Percentiles rank a stretch among this genome's conserved stretches.
These are phyloP conservation scores for Apiospora hydei DNA, from an alignment of 2,329 filamentous ascomycete species.

Conservation along the genomic window DNA sequence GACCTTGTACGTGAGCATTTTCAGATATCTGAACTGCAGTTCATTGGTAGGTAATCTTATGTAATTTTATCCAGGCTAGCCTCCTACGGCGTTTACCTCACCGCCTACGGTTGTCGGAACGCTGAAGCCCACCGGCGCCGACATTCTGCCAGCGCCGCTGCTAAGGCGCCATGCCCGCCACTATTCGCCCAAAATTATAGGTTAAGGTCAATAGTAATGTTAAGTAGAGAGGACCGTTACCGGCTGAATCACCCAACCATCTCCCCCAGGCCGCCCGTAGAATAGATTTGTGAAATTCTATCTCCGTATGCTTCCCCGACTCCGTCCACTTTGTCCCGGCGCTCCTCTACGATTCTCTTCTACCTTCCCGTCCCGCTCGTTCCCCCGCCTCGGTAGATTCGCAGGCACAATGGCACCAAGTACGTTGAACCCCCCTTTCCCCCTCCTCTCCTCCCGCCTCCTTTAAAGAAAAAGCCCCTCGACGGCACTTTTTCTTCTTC, in stretches of 20 bases:
- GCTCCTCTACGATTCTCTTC: slow-evolving; percentile 1
- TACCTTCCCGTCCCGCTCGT: neutral
- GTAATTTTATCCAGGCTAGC: no score
- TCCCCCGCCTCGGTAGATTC: slow-evolving; percentile 28
- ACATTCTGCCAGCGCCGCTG: slow-evolving; percentile 9
- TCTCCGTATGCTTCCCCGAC: slow-evolving; percentile 20
- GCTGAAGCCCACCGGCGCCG: slow-evolving; percentile 5
- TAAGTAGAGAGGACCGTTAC: neutral
- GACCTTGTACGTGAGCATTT: no score
- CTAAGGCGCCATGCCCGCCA: neutral
- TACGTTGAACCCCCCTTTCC: slow-evolving; percentile 31
- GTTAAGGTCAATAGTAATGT: neutral
- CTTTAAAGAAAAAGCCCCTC: neutral
- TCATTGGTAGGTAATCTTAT: no score
- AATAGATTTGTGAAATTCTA: slow-evolving; percentile 8
- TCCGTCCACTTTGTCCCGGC: slow-evolving; percentile 12
- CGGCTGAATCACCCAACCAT: slow-evolving; percentile 16
- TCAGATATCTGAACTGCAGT: no score
- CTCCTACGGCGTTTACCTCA: neutral
- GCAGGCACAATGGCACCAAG: slow-evolving; percentile 41
- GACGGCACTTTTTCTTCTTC: neutral
- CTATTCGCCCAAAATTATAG: neutral
- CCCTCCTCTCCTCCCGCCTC: neutral
- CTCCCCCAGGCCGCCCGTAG: neutral
- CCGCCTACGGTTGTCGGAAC: slow-evolving; percentile 11